Percentiles rank a stretch among this genome's conserved stretches.
Evolutionary conservation across 495 filamentous ascomycete genomes (phyloP).

Genomic region (Aspergillus egyptiacus): DNA sequence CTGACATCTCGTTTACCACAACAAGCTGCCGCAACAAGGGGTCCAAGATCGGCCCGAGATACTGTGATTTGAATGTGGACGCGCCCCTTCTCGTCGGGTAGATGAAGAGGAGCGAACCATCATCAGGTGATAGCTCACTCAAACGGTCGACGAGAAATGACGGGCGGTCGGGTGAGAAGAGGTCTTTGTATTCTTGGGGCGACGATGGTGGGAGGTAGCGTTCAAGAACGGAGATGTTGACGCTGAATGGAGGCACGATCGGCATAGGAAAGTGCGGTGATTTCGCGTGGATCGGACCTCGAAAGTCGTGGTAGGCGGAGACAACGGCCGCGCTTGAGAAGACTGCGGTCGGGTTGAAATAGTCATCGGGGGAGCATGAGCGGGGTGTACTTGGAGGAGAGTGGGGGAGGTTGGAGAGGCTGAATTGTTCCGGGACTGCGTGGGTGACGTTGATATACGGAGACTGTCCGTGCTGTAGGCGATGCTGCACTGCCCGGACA

Average conservation of each 20-base stretch:
- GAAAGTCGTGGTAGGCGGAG: constrained; percentile 49
- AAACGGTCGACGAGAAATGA: constrained; percentile 65
- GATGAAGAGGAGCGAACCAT: constrained; percentile 59
- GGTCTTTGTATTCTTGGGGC: constrained; percentile 51
- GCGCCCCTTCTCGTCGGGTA: constrained; percentile 63
- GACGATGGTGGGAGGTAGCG: constrained; percentile 65
- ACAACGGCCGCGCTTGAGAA: constrained; percentile 56
- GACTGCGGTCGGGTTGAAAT: constrained; percentile 48
- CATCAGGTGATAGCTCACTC: constrained; percentile 53
- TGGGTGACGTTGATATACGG: constrained; percentile 59
- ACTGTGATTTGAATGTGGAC: constrained; percentile 56
- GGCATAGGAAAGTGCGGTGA: constrained; percentile 48
- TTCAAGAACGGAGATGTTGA: constrained; percentile 62
- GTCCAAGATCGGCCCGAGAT: constrained; percentile 62
- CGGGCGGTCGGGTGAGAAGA: constrained; percentile 50
- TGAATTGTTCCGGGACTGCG: constrained; percentile 57
- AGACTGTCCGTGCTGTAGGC: constrained; percentile 38
- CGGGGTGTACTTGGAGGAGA: constrained; percentile 57
- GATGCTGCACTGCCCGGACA: constrained; percentile 50
- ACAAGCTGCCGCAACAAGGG: constrained; percentile 60
- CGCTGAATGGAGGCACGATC: constrained; percentile 57
- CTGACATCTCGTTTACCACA: constrained; percentile 56
- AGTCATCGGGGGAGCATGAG: constrained; percentile 43
- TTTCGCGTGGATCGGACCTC: constrained; percentile 37
- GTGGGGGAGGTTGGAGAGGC: constrained; percentile 53